Evolutionary conservation across 2,329 filamentous ascomycete genomes (phyloP), one percentile per base, ranked within the genome.

Genomic region (Rachicladosporium sp.): DNA sequence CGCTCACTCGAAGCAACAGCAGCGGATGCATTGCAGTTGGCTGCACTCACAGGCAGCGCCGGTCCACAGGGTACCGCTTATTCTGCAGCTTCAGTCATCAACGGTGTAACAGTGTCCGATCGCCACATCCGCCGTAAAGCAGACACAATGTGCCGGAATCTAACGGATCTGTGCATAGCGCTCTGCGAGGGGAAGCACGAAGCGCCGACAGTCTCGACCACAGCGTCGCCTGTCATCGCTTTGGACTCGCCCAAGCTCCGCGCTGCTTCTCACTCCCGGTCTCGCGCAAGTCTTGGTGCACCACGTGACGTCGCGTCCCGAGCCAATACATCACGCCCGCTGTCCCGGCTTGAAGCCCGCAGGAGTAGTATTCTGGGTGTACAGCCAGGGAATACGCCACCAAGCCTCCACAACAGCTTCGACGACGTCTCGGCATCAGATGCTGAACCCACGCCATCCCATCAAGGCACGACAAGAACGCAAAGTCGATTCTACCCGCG

Each of bases 151-250:
- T 96, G 91, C 58, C 81, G 89, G 39, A 91, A 83, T 54, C 65
- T 98, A 48, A 96, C 89, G 0, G 91, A 98, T 60, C 70, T 98
- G 5, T 94, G 86, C 56, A 74, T 98, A 41, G 83, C 87, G 1
- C 66, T 98, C 10, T 66, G 62, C 46, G 66, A 69, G 36, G 54
- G 50, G 35, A 58, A 57, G 36, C 50, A 53, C 34, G 53, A 56
- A 29, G 43, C 47, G 11, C 39, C 40, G 10, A 8, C 46, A 10
- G 23, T 27, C 6, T 45, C 36, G 13, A 33, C 44, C 15, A 37
- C 46, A 8, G 39, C 50, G n/a, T 52, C 52, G 7, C 49, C 52
- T 6, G 33, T 46, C 9, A 37, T 37, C 1, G 35, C 48, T 8
- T 44, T 49, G 6, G 43, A 43, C 6, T 37, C 44, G 4, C 36